Conservation (phyloP, 305 asterid species). For the Withania somnifera region DNA sequence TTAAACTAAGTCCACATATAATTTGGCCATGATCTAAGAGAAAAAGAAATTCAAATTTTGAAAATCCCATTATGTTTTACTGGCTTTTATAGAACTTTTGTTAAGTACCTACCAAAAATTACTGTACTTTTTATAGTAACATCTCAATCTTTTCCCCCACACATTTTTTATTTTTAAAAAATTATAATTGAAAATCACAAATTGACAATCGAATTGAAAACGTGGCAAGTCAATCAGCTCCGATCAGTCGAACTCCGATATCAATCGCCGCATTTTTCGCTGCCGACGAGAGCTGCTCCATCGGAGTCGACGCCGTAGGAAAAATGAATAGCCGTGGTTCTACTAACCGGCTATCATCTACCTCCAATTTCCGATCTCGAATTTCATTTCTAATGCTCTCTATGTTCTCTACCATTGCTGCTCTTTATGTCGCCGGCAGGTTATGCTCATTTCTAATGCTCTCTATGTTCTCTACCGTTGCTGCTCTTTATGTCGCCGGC, state of each 20-base stretch:
- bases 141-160: not conserved
- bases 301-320: conserved; percentile 13
- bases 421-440: conserved; percentile 67
- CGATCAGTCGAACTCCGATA: not conserved
- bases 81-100: not conserved
- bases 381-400: conserved; percentile 47
- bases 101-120: too few relatives aligned
- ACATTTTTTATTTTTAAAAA: too few relatives aligned
- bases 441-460: conserved; percentile 33
- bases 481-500: conserved; percentile 60
- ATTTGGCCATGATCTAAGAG: not conserved
- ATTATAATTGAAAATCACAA: not conserved
- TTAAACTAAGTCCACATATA: not conserved
- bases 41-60: not conserved
- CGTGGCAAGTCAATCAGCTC: not conserved
- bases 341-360: conserved; percentile 33
- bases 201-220: not conserved
- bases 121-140: too few relatives aligned
- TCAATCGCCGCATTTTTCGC: not conserved
- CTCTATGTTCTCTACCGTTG: conserved; percentile 78
- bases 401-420: conserved; percentile 79
- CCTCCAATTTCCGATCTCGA: conserved; percentile 41
- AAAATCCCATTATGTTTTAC: not conserved
- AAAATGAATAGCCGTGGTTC: conserved; percentile 58
- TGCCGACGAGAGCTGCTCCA: not conserved